Evolutionary conservation across 331 rosid species (phyloP).

Genomic region (Acacia pycnantha): DNA sequence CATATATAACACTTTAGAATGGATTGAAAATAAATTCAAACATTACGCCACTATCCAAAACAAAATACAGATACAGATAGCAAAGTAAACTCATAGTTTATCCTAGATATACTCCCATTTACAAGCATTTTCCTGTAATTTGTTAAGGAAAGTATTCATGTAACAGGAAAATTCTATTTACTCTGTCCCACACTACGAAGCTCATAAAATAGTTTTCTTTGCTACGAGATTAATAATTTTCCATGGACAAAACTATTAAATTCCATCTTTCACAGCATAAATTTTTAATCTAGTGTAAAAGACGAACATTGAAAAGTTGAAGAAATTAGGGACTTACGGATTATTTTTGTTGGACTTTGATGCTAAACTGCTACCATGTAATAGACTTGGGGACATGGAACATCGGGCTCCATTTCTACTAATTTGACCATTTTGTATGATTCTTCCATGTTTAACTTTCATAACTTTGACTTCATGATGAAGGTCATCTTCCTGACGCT

Average conservation of each 20-base stretch:
- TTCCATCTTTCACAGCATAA: background rate
- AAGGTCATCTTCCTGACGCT: conserved; percentile 65
- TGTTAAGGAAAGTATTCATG: background rate
- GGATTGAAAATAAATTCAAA: background rate
- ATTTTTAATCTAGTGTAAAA: background rate
- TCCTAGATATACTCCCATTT: background rate
- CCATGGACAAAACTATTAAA: background rate
- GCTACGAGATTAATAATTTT: background rate
- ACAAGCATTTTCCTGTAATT: background rate
- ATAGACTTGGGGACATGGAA: conserved; percentile 66
- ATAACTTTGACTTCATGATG: conserved; percentile 57
- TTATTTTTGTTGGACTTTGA: background rate
- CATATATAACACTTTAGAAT: background rate
- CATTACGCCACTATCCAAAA: background rate
- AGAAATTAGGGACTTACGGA: conserved; percentile 42
- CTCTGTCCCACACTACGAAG: background rate
- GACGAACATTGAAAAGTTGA: conserved; percentile 7
- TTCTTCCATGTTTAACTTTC: conserved; percentile 54
- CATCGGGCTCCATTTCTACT: conserved; percentile 55
- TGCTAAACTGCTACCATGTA: conserved; percentile 32
- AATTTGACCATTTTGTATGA: conserved; percentile 60
- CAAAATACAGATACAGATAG: background rate
- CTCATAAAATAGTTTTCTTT: background rate
- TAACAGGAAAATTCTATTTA: background rate
- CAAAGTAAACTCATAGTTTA: background rate